Evolutionary conservation across 306 rosid genomes (phyloP).

Genomic region (Quercus parvula): DNA sequence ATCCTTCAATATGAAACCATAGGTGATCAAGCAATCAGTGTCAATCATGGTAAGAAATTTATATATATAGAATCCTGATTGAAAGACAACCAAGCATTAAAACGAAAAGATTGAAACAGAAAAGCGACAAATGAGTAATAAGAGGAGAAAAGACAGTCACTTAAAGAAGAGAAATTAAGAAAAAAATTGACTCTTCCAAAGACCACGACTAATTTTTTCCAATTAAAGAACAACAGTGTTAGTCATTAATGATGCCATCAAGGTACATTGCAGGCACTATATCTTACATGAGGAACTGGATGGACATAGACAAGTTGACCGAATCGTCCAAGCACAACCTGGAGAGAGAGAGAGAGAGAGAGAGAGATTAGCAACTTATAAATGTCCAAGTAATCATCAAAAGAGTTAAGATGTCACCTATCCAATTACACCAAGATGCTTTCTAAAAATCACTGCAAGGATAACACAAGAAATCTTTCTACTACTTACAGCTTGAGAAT

Average conservation of each 20-base stretch:
- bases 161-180: background rate
- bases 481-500: slow-evolving; percentile 71
- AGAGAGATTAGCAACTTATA: background rate
- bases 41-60: slow-evolving; percentile 16
- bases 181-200: background rate
- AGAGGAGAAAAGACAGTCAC: background rate
- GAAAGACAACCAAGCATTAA: background rate
- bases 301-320: slow-evolving; percentile 79
- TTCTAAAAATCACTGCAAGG: slow-evolving; percentile 16
- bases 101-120: background rate
- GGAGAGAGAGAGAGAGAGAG: slow-evolving; percentile 26
- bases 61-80: background rate
- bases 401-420: background rate
- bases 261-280: slow-evolving; percentile 7
- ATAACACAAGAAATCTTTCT: slow-evolving; percentile 6
- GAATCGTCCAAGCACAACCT: slow-evolving; percentile 83
- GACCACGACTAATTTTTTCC: background rate
- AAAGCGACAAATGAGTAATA: background rate
- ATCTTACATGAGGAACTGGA: slow-evolving; percentile 78
- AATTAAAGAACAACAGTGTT: slow-evolving; percentile 12
- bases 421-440: background rate
- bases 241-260: background rate
- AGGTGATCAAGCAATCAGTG: slow-evolving; percentile 3
- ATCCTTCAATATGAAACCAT: slow-evolving; percentile 53
- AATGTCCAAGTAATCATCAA: slow-evolving; percentile 8